These are phyloP conservation scores for Metarhizium humberi DNA, from an alignment of 2,329 filamentous ascomycete genomes.

Conservation along the genomic window DNA sequence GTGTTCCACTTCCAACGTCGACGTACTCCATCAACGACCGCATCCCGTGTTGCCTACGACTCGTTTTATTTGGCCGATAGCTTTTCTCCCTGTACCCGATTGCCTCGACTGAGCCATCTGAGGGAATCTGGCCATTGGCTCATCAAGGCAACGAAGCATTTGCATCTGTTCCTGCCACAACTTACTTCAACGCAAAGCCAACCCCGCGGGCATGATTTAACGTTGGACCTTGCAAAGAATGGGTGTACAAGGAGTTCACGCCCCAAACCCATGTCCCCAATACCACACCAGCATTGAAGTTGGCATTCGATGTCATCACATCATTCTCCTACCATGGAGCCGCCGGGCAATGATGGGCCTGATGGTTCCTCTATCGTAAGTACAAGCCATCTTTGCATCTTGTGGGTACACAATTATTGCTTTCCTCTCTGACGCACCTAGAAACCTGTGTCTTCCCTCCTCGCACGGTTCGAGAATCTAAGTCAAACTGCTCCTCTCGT, in stretches of 20 bases:
- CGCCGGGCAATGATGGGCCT: constrained; percentile 41
- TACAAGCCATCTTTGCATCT: constrained; percentile 4
- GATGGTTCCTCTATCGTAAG: constrained; percentile 70
- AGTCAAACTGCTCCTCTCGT: constrained; percentile 14
- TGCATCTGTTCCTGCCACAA: neutral
- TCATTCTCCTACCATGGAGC: constrained; percentile 20
- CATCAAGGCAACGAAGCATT: too few species aligned
- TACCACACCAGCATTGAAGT: neutral
- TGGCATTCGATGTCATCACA: constrained; percentile 7
- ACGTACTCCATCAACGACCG: neutral
- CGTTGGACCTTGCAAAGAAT: constrained; percentile 4
- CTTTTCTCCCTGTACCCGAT: too few species aligned
- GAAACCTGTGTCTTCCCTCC: constrained; percentile 75
- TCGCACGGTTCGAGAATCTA: constrained; percentile 75
- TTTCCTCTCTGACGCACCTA: constrained; percentile 20
- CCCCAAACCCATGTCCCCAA: constrained; percentile 5
- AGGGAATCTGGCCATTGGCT: too few species aligned
- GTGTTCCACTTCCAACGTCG: neutral
- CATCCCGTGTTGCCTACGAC: neutral
- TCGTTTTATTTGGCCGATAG: neutral
- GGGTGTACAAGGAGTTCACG: constrained; percentile 5
- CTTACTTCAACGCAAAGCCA: neutral
- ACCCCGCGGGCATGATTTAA: constrained; percentile 6
- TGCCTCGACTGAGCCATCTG: too few species aligned
- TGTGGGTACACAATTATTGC: neutral